Percentiles rank a stretch among this genome's conserved stretches.
Conservation (phyloP, 164 flowering plant genomes). For the Taxillus chinensis region DNA sequence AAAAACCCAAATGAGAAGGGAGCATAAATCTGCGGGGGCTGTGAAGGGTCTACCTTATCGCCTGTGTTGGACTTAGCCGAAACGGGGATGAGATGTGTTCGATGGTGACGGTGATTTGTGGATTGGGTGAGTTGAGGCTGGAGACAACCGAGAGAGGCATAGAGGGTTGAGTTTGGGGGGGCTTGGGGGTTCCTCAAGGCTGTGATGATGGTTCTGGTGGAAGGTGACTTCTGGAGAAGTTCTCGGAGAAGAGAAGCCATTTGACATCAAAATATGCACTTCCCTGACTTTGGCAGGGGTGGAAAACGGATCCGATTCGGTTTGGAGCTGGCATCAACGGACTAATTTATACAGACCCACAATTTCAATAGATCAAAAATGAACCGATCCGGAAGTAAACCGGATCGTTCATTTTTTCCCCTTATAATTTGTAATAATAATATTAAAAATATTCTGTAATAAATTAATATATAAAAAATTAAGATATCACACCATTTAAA, state of each 20-base stretch:
- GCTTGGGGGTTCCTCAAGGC: slow-evolving; percentile 8
- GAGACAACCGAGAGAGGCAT: not conserved
- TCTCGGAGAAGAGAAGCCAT: slow-evolving; percentile 28
- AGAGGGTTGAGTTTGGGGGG: slow-evolving; percentile 1
- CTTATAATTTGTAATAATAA: no score
- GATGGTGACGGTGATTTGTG: not conserved
- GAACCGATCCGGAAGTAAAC: no score
- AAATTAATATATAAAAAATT: no score
- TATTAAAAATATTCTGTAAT: no score
- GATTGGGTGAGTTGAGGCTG: slow-evolving; percentile 7
- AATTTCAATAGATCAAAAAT: no score
- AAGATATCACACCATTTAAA: no score
- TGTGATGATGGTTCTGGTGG: slow-evolving; percentile 11
- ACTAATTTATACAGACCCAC: no score
- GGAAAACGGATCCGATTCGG: no score
- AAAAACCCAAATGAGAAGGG: slow-evolving; percentile 28
- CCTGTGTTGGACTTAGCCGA: slow-evolving; percentile 1
- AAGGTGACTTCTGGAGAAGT: slow-evolving; percentile 19
- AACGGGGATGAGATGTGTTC: slow-evolving; percentile 2
- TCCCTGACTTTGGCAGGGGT: no score
- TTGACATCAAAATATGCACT: no score
- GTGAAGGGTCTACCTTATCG: slow-evolving; percentile 1
- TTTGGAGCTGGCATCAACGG: no score
- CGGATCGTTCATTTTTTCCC: no score
- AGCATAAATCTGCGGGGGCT: slow-evolving; percentile 18